phyloP scores from a whole-genome alignment of 2,329 filamentous ascomycete species.

The Passalora sequoiae region DNA sequence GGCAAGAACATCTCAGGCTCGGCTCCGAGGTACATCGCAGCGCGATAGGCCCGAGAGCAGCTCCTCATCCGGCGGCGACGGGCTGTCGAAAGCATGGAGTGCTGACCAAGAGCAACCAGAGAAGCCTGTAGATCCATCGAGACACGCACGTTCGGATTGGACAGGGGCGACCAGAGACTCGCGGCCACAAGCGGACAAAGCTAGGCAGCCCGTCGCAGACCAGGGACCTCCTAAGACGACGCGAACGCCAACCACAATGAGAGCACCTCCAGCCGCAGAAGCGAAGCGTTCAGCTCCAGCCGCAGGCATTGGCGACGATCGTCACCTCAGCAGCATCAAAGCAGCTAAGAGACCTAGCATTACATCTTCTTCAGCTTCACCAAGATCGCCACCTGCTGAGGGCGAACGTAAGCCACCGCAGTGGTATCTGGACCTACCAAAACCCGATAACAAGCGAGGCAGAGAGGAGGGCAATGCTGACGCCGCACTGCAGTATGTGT shows the following conservation, averaged over 20 bases:
- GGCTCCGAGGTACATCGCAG: too few relatives aligned
- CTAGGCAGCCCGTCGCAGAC: not conserved
- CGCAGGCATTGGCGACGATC: not conserved
- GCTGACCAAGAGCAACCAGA: not conserved
- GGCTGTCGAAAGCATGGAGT: not conserved
- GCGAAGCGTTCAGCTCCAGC: not conserved
- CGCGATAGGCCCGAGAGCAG: not conserved
- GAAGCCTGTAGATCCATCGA: not conserved
- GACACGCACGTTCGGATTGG: not conserved
- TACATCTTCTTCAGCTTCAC: constrained; percentile 1
- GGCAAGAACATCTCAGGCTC: too few relatives aligned
- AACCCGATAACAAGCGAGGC: not conserved
- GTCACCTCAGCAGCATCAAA: not conserved
- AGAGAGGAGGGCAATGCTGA: constrained; percentile 1
- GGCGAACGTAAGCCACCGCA: constrained; percentile 11
- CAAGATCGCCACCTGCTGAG: constrained; percentile 2
- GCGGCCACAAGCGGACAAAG: not conserved
- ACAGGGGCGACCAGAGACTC: not conserved
- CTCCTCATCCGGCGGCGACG: not conserved
- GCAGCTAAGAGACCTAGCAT: not conserved
- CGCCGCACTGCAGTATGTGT: not conserved
- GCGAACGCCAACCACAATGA: not conserved
- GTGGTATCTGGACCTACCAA: constrained; percentile 19
- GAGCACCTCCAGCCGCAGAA: not conserved
- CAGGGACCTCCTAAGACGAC: not conserved